These are phyloP conservation scores for Lodderomyces margitis DNA, from an alignment of 1,139 yeast genomes.

Conservation along the genomic window DNA sequence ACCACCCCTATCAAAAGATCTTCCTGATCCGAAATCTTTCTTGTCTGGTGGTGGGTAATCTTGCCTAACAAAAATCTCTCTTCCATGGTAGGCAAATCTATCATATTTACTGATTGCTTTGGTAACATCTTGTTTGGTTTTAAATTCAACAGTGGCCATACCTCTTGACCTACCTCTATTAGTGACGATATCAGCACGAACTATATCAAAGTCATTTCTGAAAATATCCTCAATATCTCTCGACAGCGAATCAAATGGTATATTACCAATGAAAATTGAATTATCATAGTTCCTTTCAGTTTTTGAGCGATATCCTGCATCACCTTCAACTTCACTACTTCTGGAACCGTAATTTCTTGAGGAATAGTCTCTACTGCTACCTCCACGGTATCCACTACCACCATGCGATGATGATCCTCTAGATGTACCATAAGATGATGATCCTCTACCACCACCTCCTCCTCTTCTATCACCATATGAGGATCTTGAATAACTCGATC, in stretches of 20 bases:
- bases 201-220: conserved; percentile 64
- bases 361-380: conserved; percentile 25
- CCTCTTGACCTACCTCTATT: conserved; percentile 84
- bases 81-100: conserved; percentile 65
- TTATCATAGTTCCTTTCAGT: conserved; percentile 68
- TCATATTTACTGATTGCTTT: conserved; percentile 73
- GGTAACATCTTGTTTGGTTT: conserved; percentile 63
- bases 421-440: conserved; percentile 14
- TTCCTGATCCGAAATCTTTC: conserved; percentile 20
- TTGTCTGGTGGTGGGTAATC: conserved; percentile 76
- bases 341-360: conserved; percentile 17
- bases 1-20: conserved; percentile 14
- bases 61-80: conserved; percentile 88
- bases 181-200: conserved; percentile 86
- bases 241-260: conserved; percentile 64
- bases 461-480: conserved; percentile 15
- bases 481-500: conserved; percentile 6
- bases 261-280: conserved; percentile 70
- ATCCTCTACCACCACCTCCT: conserved; percentile 9
- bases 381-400: conserved; percentile 18
- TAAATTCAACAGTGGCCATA: conserved; percentile 90
- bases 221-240: conserved; percentile 61
- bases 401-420: conserved; percentile 13
- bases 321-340: conserved; percentile 22
- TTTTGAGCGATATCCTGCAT: conserved; percentile 27